Conservation (phyloP, 192 early-diverging fungal genomes). For the Rhizophagus sp. region DNA sequence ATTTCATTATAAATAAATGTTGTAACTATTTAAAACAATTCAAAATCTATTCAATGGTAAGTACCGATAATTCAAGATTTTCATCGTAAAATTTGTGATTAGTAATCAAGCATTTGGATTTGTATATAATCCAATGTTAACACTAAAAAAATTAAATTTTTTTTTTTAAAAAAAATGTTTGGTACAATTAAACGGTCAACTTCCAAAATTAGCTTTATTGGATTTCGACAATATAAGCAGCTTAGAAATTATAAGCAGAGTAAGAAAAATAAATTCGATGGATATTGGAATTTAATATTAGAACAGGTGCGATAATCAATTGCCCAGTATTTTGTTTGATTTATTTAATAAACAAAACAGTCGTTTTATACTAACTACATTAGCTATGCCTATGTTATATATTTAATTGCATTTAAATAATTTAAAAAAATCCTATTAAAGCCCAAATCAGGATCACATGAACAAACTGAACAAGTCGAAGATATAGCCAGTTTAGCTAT, state of each 20-base stretch:
- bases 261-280: neutral
- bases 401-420: too few species aligned
- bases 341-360: too few species aligned
- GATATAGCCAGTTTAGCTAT: neutral
- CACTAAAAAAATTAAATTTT: too few species aligned
- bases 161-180: neutral
- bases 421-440: neutral
- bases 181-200: neutral
- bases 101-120: neutral
- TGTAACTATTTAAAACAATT: too few species aligned
- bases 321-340: too few species aligned
- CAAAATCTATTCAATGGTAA: neutral
- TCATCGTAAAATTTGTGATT: neutral
- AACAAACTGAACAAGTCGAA: neutral
- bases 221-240: neutral
- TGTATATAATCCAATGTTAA: neutral
- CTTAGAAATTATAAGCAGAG: neutral
- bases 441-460: neutral
- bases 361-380: too few species aligned
- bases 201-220: neutral
- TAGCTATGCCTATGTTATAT: too few species aligned
- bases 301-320: neutral
- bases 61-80: neutral
- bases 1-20: too few species aligned
- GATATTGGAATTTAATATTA: conserved; percentile 19